Base-by-base conservation (phyloP, 1,139 yeast species). In the Pichia sp. region DNA sequence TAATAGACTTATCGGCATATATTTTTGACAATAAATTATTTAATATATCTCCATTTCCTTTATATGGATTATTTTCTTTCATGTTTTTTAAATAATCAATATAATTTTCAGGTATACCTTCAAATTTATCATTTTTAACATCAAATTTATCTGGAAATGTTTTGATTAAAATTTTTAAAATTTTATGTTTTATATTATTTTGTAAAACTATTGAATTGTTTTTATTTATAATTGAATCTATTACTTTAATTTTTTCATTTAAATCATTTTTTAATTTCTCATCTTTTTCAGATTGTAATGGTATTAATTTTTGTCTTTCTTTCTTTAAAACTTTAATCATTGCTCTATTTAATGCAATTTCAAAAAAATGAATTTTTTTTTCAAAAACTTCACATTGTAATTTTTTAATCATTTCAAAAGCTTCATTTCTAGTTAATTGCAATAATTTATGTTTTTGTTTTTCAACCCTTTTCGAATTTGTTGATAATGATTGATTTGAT, bases 1-100 rank as follows among this genome's bases (percentile, higher is more conserved):
- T 78, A 16, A 80, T 63, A 7, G 67, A 65, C 46, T 76, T 76
- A 46, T 70, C 69, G 55, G 84, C 84, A 74, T 82, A 77, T 20
- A 83, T 50, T 46, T 71, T 73, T 4, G 87, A 80, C 23, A 78
- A 67, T 50, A 74, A 58, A 52, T 71, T 68, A 60, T 76, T 68
- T 47, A 72, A 50, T 30, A 56, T 65, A 52, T 67, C 61, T 40
- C 70, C 60, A 58, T 67, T 62, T 40, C 75, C 74, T 34, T 73
- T 75, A 59, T 75, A 76, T 60, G 79, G 77, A 29, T 55, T 58
- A n/a, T 52, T 50, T 39, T 61, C 45, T 4, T 54, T 50, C 37
- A 62, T 57, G 38, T 61, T 60, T 11, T 55, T 55, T 31, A 60
- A 51, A 2, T 58, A 58, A 12, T 52, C 48, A 12, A 44, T 43